Base-by-base conservation (phyloP, 441 rosid species). In the Pelargonium australe region DNA sequence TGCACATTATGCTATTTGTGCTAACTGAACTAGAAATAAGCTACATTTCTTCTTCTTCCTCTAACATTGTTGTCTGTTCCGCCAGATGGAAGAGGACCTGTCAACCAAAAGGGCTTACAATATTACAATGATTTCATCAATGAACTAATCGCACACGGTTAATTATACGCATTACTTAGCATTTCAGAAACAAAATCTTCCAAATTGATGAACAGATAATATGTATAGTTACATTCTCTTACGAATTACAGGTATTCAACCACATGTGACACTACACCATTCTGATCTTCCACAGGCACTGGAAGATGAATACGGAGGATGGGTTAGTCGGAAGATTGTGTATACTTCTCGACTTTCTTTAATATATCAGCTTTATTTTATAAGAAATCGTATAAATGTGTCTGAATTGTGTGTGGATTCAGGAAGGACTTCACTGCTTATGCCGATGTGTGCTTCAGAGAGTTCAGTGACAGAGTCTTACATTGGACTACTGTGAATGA, bases 241-340 rank as follows among this genome's bases (percentile, higher is more conserved):
- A 1, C 14, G 40, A 70, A 31, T 7, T 2, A 12, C 41, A 69
- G 77, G 69, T 51, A 70, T 75, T 6, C 55, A 65, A 62, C 68
- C 71, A 1, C 74, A 75, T 47, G 65, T 47, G 12, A 70, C 61
- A 23, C 20, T 75, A 16, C 73, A 69, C 70, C 73, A 75, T 67
- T 55, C 40, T 17, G 70, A 75, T 60, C 58, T 66, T 37, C 77
- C 77, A 13, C 74, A 70, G 58, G 73, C 64, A 60, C 57, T 75
- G 8, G 77, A 75, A 67, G 74, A 75, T 34, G 77, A 75, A 57
- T 75, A 75, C 20, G 77, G 73, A 43, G 73, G 77, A 47, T 75
- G 70, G 67, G 58, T 66, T 58, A 69, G 70, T 70, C 67, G 60
- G 37, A 66, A 51, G 28, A 67, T 75, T 19, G 71, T 61, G 78